Percentiles rank a stretch among this genome's conserved stretches.
These are phyloP conservation scores for Porphyrellus cyaneotinctus DNA, from an alignment of 768 basidiomycete species.

Conservation along the genomic window DNA sequence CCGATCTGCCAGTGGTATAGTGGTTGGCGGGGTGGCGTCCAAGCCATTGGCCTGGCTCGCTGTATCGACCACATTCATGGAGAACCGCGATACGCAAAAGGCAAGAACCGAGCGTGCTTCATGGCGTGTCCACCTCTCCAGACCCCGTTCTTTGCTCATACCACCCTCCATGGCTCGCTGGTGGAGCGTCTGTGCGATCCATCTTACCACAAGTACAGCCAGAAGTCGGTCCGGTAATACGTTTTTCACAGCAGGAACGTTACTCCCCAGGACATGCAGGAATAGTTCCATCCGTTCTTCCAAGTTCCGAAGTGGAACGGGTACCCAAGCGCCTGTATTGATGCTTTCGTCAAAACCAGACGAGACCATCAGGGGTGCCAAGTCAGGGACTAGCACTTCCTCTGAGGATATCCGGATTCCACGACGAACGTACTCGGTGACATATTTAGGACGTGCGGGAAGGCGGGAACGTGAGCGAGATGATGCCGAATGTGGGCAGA, in stretches of 20 bases:
- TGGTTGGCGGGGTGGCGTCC: conserved; percentile 2
- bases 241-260: conserved; percentile 42
- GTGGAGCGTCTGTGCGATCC: conserved; percentile 52
- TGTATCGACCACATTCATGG: conserved; percentile 5
- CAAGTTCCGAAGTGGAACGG: conserved; percentile 47
- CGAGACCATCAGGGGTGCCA: conserved; percentile 46
- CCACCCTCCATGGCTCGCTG: conserved; percentile 46
- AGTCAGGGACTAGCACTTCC: conserved; percentile 45
- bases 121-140: conserved; percentile 62
- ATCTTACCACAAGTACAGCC: conserved; percentile 56
- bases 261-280: conserved; percentile 53
- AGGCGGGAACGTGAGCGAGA: conserved; percentile 28
- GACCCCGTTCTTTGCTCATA: conserved; percentile 52
- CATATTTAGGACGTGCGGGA: conserved; percentile 19
- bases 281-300: conserved; percentile 53
- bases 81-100: conserved; percentile 34
- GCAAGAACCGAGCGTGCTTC: conserved; percentile 62
- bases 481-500: conserved; percentile 31
- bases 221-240: conserved; percentile 46
- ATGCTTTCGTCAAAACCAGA: conserved; percentile 26
- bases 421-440: conserved; percentile 62
- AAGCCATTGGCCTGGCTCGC: conserved; percentile 18
- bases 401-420: conserved; percentile 64
- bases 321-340: conserved; percentile 29
- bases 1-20: conserved; percentile 45